These are phyloP conservation scores for Emericellopsis terricola DNA, from an alignment of 495 filamentous ascomycete genomes.

Conservation along the genomic window DNA sequence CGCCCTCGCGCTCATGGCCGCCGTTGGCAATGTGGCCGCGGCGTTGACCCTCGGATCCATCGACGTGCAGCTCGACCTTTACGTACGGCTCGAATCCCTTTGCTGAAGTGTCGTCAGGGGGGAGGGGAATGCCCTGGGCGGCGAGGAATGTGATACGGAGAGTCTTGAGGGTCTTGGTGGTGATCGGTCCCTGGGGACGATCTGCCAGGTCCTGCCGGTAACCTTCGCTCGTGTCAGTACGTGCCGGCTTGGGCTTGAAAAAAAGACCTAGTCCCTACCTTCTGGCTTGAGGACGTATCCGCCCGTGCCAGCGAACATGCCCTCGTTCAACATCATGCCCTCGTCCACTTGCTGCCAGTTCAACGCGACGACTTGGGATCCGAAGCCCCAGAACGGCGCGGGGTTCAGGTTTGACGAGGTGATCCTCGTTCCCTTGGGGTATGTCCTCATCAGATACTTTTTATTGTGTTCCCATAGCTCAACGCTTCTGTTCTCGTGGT, in stretches of 20 bases:
- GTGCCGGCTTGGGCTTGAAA: no score
- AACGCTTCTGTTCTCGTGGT: slow-evolving; percentile 39
- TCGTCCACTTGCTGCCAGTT: slow-evolving; percentile 90
- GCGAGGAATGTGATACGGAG: slow-evolving; percentile 36
- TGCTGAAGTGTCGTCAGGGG: slow-evolving; percentile 31
- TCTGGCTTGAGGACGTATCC: slow-evolving; percentile 78
- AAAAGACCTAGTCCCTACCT: no score
- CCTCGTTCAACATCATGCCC: slow-evolving; percentile 91
- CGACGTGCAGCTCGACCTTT: slow-evolving; percentile 67
- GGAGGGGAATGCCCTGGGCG: slow-evolving; percentile 36
- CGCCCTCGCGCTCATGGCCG: slow-evolving; percentile 26
- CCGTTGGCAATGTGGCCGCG: slow-evolving; percentile 6
- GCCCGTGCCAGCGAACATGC: slow-evolving; percentile 65
- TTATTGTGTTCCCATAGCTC: slow-evolving; percentile 69
- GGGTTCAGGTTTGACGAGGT: slow-evolving; percentile 77
- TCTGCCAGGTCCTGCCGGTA: background rate
- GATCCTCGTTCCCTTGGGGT: slow-evolving; percentile 69
- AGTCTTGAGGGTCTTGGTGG: slow-evolving; percentile 29
- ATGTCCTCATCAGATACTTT: slow-evolving; percentile 72
- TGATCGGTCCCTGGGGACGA: slow-evolving; percentile 4
- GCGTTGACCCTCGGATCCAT: slow-evolving; percentile 19
- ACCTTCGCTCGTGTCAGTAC: no score
- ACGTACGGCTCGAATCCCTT: slow-evolving; percentile 59
- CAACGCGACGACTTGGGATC: slow-evolving; percentile 80
- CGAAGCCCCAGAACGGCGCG: slow-evolving; percentile 66